Conservation (phyloP, 768 basidiomycete genomes). For the Cyclocybe aegerita region DNA sequence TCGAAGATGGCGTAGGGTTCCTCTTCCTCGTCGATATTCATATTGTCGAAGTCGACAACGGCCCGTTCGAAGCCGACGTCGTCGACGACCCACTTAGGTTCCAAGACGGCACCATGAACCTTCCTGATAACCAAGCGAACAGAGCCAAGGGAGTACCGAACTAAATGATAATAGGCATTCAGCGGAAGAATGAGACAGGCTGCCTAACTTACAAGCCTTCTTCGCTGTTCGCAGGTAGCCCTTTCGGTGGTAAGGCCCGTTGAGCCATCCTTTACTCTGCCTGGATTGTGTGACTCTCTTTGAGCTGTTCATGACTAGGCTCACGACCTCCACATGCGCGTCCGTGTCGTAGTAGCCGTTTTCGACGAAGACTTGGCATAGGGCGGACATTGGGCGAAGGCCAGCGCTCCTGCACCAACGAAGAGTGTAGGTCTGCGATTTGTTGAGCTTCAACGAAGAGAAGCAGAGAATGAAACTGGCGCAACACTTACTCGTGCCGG, state of each 20-base stretch:
- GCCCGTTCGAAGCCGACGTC: not conserved
- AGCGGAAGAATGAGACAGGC: too few species aligned
- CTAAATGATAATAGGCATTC: too few species aligned
- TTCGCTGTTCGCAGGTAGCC: conserved; percentile 2
- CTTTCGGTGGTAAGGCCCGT: conserved; percentile 3
- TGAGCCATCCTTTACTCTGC: not conserved
- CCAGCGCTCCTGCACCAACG: conserved; percentile 3
- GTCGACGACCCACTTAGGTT: not conserved
- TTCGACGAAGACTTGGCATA: conserved; percentile 5
- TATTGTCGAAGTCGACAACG: not conserved
- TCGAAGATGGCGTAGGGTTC: conserved; percentile 3
- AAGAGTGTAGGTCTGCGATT: not conserved
- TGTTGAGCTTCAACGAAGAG: not conserved
- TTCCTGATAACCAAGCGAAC: conserved; percentile 4
- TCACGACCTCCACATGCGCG: conserved; percentile 1
- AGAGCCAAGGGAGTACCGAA: not conserved
- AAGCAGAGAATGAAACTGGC: not conserved
- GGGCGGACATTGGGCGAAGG: conserved; percentile 1
- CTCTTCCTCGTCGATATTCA: conserved; percentile 7
- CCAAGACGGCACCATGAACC: not conserved
- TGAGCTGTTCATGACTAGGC: not conserved
- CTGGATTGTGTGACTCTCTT: not conserved
- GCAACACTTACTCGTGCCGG: conserved; percentile 3
- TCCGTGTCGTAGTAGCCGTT: not conserved
- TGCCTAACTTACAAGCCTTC: too few species aligned